Evolutionary conservation across 257 asterid species (phyloP).

Genomic region (Capsicum rhomboideum): DNA sequence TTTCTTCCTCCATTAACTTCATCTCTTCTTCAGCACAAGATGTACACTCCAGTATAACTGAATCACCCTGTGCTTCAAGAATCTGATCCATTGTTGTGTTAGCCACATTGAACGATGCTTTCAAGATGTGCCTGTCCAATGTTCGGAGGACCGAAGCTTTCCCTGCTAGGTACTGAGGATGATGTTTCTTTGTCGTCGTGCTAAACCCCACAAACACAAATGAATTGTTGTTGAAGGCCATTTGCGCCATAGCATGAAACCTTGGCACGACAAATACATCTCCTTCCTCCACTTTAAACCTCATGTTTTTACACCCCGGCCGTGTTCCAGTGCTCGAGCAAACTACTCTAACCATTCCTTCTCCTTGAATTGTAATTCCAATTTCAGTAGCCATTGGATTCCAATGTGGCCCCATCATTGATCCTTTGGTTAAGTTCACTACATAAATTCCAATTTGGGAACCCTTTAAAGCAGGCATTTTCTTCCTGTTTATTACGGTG

Average conservation of each 20-base stretch:
- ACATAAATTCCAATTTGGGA: slow-evolving; percentile 52
- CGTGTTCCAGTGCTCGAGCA: slow-evolving; percentile 26
- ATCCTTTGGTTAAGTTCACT: slow-evolving; percentile 82
- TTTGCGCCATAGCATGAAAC: slow-evolving; percentile 78
- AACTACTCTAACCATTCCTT: slow-evolving; percentile 59
- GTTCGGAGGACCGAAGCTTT: slow-evolving; percentile 53
- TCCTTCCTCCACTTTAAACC: slow-evolving; percentile 55
- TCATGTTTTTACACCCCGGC: slow-evolving; percentile 25
- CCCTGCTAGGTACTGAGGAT: slow-evolving; percentile 70
- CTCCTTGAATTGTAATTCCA: slow-evolving; percentile 49
- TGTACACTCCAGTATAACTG: slow-evolving; percentile 50
- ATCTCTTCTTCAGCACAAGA: slow-evolving; percentile 84
- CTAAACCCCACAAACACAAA: slow-evolving; percentile 75
- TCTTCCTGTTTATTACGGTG: slow-evolving; percentile 46
- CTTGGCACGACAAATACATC: slow-evolving; percentile 63
- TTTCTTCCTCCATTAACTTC: slow-evolving; percentile 45
- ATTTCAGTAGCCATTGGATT: slow-evolving; percentile 72
- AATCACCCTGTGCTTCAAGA: slow-evolving; percentile 26
- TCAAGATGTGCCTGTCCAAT: slow-evolving; percentile 43
- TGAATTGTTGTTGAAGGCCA: slow-evolving; percentile 61
- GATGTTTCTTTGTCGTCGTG: slow-evolving; percentile 34
- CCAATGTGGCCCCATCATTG: slow-evolving; percentile 99
- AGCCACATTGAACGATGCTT: slow-evolving; percentile 32
- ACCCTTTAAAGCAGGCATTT: slow-evolving; percentile 34
- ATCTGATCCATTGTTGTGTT: slow-evolving; percentile 39